Conservation (phyloP, 2,329 filamentous ascomycete species). For the Ceratocystis eucalypticola region DNA sequence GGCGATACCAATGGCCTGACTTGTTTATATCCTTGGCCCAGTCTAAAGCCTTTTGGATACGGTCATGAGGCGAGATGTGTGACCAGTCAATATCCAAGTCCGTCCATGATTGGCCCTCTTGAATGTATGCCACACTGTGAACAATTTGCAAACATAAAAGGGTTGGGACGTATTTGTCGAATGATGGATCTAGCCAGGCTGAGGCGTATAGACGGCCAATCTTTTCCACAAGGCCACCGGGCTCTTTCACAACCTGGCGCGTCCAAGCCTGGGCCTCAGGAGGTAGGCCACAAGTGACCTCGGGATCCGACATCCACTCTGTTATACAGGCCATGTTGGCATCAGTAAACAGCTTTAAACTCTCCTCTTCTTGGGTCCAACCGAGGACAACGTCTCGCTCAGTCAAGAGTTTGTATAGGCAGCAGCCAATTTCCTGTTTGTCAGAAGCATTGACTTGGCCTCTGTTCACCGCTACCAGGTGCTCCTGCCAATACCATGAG, state of each 20-base stretch:
- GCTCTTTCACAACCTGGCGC: constrained; percentile 22
- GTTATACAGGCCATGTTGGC: constrained; percentile 28
- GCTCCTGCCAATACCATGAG: constrained; percentile 35
- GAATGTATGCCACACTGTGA: constrained; percentile 30
- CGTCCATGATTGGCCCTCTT: constrained; percentile 29
- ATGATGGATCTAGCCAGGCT: constrained; percentile 29
- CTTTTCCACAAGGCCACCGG: constrained; percentile 27
- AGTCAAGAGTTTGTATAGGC: constrained; percentile 29
- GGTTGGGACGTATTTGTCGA: constrained; percentile 29
- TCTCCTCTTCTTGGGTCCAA: constrained; percentile 32
- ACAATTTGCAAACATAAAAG: constrained; percentile 33
- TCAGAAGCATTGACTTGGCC: constrained; percentile 22
- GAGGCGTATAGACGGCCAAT: constrained; percentile 30
- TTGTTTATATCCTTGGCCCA: constrained; percentile 28
- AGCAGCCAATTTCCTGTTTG: constrained; percentile 27
- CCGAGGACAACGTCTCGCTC: constrained; percentile 28
- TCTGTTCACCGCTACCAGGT: constrained; percentile 28
- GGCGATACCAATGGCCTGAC: constrained; percentile 29
- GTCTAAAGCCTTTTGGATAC: constrained; percentile 27
- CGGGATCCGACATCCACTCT: constrained; percentile 28
- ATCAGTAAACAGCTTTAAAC: constrained; percentile 31
- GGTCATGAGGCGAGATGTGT: constrained; percentile 26
- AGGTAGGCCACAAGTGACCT: constrained; percentile 25
- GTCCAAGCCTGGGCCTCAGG: constrained; percentile 26
- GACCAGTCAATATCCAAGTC: constrained; percentile 29